Evolutionary conservation across 2,329 filamentous ascomycete genomes (phyloP), one percentile per base, ranked within the genome.

Genomic region (Pyrenochaeta sp.): DNA sequence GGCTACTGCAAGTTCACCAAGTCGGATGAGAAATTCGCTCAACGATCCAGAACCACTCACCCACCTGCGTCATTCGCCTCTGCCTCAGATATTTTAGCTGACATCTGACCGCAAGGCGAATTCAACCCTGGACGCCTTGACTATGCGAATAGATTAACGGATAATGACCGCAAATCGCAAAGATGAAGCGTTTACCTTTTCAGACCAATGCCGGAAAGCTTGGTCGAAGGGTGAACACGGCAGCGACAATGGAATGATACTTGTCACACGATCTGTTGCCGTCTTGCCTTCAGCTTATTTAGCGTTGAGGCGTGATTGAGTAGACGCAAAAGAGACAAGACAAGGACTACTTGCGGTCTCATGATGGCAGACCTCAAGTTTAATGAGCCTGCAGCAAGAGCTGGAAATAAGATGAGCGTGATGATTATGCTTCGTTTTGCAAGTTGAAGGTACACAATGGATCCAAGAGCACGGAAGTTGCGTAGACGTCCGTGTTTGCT

Each of bases 1-100:
- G 46, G 46, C 64, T 68, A 67, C 60, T 69, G 64, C 64, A 68
- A 57, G 65, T 63, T 56, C 58, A 59, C 58, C 22, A 22, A 56
- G 60, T 56, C 37, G 59, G 57, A 53, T 44, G 45, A 43, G 46
- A 40, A 56, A 47, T 24, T 49, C 50, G 24, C 45, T 52, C 51
- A 57, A 50, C 42, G 44, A 43, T 51, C 47, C 30, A 43, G 61
- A 42, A 52, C 54, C 52, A 40, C 47, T 43, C 47, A 45, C 44
- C 48, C 49, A 54, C 52, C 47, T 58, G 51, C 51, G 57, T 62
- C 54, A 61, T 58, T 50, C 34, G 43, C 47, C 50, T 51, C 48
- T 46, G 40, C 48, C 52, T 39, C 25, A 47, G 44, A 37, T 44
- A 54, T 40, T 42, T 9, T 12, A 50, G 36, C 45, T 32, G 32